Conservation (phyloP, 177 flowering plant genomes). For the Viscum album region DNA sequence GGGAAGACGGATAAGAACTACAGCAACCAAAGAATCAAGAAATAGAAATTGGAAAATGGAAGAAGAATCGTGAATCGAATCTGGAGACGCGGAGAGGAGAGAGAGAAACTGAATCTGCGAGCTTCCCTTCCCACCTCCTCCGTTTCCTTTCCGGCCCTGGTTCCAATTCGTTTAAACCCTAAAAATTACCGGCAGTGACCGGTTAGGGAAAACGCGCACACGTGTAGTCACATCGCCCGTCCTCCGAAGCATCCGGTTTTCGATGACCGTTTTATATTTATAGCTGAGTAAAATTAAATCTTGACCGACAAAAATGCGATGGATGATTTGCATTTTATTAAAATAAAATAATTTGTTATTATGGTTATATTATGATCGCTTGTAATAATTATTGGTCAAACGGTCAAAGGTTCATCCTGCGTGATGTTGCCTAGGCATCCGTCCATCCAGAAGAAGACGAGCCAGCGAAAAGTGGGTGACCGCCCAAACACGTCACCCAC, state of each 20-base stretch:
- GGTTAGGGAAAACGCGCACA: constrained; percentile 31
- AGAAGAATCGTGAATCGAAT: no score
- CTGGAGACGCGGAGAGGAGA: background rate
- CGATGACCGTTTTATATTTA: background rate
- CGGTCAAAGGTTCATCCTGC: no score
- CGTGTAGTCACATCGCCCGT: constrained; percentile 36
- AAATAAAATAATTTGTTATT: no score
- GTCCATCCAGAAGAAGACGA: no score
- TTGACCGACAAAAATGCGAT: no score
- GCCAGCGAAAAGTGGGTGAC: no score
- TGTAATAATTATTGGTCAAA: no score
- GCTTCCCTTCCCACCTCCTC: background rate
- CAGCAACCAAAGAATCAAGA: background rate
- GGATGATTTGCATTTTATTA: no score
- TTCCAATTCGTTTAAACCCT: background rate
- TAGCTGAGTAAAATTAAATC: no score
- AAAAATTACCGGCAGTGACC: constrained; percentile 18
- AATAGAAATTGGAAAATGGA: constrained; percentile 10
- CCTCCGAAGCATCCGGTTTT: constrained; percentile 15
- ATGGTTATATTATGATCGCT: no score
- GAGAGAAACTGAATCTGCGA: background rate
- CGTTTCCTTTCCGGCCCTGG: background rate
- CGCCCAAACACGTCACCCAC: no score
- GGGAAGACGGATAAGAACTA: constrained; percentile 10
- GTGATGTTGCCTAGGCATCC: no score